These are phyloP conservation scores for Rhizophagus sp. DNA, from an alignment of 192 early-diverging fungal species.

Conservation along the genomic window DNA sequence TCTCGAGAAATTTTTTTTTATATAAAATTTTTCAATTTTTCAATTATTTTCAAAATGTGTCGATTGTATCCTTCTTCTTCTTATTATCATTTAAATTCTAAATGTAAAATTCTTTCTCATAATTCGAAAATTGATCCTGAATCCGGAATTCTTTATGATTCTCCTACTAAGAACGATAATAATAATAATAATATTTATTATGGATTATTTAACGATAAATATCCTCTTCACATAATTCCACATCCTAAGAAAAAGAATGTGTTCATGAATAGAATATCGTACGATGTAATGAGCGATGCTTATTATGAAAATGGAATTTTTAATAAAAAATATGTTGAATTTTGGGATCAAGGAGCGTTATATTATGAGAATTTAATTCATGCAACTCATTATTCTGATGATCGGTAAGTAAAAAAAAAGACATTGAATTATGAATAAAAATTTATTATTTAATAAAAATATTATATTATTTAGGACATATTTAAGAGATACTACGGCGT, in stretches of 20 bases:
- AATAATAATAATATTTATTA: background rate
- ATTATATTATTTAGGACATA: background rate
- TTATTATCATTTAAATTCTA: background rate
- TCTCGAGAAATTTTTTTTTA: no score
- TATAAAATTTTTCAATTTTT: no score
- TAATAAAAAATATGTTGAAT: background rate
- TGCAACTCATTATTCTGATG: background rate
- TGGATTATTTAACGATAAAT: slow-evolving; percentile 4
- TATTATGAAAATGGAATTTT: slow-evolving; percentile 9
- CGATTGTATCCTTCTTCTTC: no score
- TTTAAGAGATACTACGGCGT: background rate
- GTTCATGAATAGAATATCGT: background rate
- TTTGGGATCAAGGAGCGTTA: background rate
- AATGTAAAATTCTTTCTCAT: background rate
- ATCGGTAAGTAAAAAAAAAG: background rate
- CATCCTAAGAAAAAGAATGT: background rate
- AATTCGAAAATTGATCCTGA: background rate
- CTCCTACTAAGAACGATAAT: background rate
- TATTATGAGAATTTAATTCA: background rate
- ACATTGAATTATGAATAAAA: no score
- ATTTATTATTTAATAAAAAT: no score
- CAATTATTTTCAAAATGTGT: no score
- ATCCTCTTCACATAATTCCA: background rate
- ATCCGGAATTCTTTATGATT: background rate
- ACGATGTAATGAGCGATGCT: background rate